phyloP scores from a whole-genome alignment of 2,329 filamentous ascomycete species.

The Fusarium solani-melongenae region DNA sequence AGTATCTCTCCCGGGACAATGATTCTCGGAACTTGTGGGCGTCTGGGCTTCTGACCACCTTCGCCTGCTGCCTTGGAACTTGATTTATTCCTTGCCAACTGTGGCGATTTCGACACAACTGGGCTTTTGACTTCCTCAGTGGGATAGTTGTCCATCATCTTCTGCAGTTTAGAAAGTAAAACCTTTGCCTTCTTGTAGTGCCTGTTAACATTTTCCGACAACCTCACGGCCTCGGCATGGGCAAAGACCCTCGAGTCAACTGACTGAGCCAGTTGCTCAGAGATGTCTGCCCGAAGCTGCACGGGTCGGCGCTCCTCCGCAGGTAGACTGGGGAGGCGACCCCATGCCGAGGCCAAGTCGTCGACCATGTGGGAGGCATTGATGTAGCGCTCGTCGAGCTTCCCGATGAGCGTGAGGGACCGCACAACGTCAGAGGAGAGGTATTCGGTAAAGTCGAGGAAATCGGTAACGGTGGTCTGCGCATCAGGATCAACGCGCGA shows the following conservation, averaged over 20 bases:
- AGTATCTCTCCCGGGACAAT: slow-evolving; percentile 75
- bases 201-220: slow-evolving; percentile 71
- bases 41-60: slow-evolving; percentile 58
- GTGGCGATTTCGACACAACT: slow-evolving; percentile 64
- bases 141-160: slow-evolving; percentile 71
- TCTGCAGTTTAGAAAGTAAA: slow-evolving; percentile 68
- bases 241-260: slow-evolving; percentile 68
- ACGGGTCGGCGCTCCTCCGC: slow-evolving; percentile 61
- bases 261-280: slow-evolving; percentile 64
- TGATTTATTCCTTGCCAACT: slow-evolving; percentile 62
- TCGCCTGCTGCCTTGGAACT: slow-evolving; percentile 56
- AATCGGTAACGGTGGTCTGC: slow-evolving; percentile 76
- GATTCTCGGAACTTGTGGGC: slow-evolving; percentile 65
- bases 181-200: slow-evolving; percentile 71
- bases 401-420: slow-evolving; percentile 72
- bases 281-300: slow-evolving; percentile 69
- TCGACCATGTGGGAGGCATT: slow-evolving; percentile 66
- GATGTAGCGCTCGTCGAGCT: slow-evolving; percentile 70
- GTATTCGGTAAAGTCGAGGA: slow-evolving; percentile 77
- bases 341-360: slow-evolving; percentile 68
- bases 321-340: slow-evolving; percentile 62
- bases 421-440: slow-evolving; percentile 74
- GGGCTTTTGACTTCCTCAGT: slow-evolving; percentile 65
- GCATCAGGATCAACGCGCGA: slow-evolving; percentile 73
- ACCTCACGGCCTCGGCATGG: slow-evolving; percentile 71